These are phyloP conservation scores for Leccinum uliginosum DNA, from an alignment of 768 basidiomycete genomes.

Conservation along the genomic window DNA sequence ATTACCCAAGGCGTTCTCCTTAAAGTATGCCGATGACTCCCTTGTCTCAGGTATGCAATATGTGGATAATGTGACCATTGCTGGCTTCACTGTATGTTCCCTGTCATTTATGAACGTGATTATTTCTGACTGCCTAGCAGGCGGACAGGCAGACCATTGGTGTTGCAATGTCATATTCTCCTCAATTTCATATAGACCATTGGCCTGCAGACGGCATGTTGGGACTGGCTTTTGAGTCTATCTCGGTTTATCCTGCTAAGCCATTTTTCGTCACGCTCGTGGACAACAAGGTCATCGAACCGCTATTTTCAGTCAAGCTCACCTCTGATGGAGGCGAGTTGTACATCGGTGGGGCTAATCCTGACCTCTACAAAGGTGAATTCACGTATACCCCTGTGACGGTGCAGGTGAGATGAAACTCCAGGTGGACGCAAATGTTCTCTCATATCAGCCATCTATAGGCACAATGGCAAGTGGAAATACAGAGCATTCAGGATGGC, in stretches of 20 bases:
- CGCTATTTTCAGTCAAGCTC: not conserved
- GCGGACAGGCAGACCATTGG: not conserved
- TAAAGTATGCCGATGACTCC: not conserved
- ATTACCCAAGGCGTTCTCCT: not conserved
- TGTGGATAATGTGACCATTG: not conserved
- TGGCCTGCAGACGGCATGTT: not conserved
- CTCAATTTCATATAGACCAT: not conserved
- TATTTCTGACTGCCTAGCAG: not conserved
- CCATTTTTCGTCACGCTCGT: not conserved
- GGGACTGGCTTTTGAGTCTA: not conserved
- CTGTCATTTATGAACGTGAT: not conserved
- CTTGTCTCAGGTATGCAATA: not conserved
- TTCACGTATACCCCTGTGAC: not conserved
- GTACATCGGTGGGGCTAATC: not conserved
- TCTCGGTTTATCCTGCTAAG: not conserved
- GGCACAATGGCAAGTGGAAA: not conserved
- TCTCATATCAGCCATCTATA: not conserved
- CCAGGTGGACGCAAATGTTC: not conserved
- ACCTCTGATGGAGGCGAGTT: not conserved
- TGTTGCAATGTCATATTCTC: not conserved
- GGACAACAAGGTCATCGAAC: not conserved
- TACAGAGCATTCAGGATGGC: not conserved
- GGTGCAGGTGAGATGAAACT: not conserved
- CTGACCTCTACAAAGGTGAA: not conserved
- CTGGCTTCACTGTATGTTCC: not conserved